phyloP scores from a whole-genome alignment of 495 filamentous ascomycete species.

The Coniosporium apollinis region DNA sequence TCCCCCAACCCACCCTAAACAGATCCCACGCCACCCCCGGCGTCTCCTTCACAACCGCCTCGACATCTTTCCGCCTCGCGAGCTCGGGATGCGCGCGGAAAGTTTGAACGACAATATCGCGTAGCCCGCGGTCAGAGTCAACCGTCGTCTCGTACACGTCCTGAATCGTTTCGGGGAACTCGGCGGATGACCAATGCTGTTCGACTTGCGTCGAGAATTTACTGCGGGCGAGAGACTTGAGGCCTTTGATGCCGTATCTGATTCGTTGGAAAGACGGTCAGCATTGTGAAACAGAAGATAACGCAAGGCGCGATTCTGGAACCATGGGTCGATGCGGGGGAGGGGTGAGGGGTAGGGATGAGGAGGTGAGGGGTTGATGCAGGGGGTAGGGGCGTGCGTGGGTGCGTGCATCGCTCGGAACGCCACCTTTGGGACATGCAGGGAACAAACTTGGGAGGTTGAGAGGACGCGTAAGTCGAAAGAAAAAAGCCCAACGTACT shows the following conservation, averaged over 20 bases:
- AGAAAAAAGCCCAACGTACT: constrained; percentile 10
- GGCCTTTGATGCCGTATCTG: constrained; percentile 26
- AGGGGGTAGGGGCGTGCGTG: no score
- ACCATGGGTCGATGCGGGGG: not conserved
- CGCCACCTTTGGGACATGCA: no score
- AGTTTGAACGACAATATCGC: constrained; percentile 22
- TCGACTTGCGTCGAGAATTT: constrained; percentile 24
- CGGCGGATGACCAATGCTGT: constrained; percentile 15
- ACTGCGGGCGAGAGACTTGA: constrained; percentile 23
- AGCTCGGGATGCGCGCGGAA: constrained; percentile 21
- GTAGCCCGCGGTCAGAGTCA: constrained; percentile 24
- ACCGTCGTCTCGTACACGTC: constrained; percentile 27
- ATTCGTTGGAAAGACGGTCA: constrained; percentile 6
- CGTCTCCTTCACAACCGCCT: constrained; percentile 15
- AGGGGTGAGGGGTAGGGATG: constrained; percentile 3
- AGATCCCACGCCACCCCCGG: constrained; percentile 23
- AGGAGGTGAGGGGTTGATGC: not conserved
- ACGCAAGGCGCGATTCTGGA: no score
- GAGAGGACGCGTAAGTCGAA: not conserved
- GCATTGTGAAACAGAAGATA: constrained; percentile 2
- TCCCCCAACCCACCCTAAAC: constrained; percentile 15
- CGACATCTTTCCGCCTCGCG: constrained; percentile 19
- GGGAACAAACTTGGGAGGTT: no score
- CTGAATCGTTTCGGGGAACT: constrained; percentile 25
- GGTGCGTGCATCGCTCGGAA: no score